phyloP scores from a whole-genome alignment of 768 basidiomycete genomes.

The Suillus sp. region DNA sequence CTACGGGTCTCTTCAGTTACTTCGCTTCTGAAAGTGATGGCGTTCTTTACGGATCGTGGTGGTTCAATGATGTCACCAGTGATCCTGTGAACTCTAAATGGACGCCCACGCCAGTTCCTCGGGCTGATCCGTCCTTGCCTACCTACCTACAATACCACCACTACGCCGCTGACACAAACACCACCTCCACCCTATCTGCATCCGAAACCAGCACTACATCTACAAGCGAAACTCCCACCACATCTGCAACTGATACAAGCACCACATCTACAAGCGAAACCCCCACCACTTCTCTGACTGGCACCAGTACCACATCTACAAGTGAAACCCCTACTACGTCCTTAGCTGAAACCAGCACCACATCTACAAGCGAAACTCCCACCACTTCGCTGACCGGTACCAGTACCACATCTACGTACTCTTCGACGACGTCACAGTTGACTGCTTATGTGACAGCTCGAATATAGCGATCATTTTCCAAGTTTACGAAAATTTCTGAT shows the following conservation, averaged over 20 bases:
- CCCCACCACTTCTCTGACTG: neutral
- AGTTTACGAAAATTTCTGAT: neutral
- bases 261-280: neutral
- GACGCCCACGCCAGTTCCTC: neutral
- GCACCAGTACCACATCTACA: neutral
- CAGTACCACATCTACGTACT: neutral
- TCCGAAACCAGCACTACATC: neutral
- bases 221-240: neutral
- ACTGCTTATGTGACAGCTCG: neutral
- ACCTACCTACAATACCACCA: neutral
- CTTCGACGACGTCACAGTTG: neutral
- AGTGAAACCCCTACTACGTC: too few relatives aligned
- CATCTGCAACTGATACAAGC: neutral
- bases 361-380: too few relatives aligned
- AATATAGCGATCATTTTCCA: neutral
- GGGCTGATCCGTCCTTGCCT: neutral
- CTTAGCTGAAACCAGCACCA: too few relatives aligned
- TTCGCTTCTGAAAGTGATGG: slow-evolving; percentile 54
- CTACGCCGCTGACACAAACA: neutral
- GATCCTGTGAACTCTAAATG: slow-evolving; percentile 5
- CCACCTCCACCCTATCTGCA: neutral
- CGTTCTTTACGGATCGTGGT: slow-evolving; percentile 63
- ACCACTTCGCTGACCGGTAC: too few relatives aligned
- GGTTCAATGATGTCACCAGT: slow-evolving; percentile 43
- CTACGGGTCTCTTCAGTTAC: slow-evolving; percentile 60